phyloP scores from a whole-genome alignment of 129 eudicot species.

The Helianthus annuus region HanXRQr2.0-SUNRISE NC_035437.2:15222262-15222761 shows the following conservation, averaged over 20 bases:
- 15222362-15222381: constrained; percentile 61
- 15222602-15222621: constrained; percentile 65
- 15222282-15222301: constrained; percentile 67
- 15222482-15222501: constrained; percentile 51
- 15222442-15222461: constrained; percentile 64
- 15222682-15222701: constrained; percentile 67
- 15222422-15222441: constrained; percentile 74
- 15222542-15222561: constrained; percentile 86
- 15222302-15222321: constrained; percentile 86
- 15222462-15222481: constrained; percentile 57
- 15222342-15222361: constrained; percentile 50
- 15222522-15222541: constrained; percentile 76
- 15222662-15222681: constrained; percentile 55
- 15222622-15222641: constrained; percentile 45
- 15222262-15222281: constrained; percentile 70
- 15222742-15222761: constrained; percentile 39
- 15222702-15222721: constrained; percentile 50
- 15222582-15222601: constrained; percentile 54
- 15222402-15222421: constrained; percentile 75
- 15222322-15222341: constrained; percentile 62
- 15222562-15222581: constrained; percentile 91
- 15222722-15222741: constrained; percentile 58
- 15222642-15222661: constrained; percentile 53
- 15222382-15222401: constrained; percentile 65
- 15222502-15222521: constrained; percentile 61